A percentile compares a stretch with the other conserved stretches of the same genome.
These are phyloP conservation scores for Bryoerythrophyllum caledonicum DNA, from an alignment of 225 moss, liverwort and hornwort genomes.

Conservation along the genomic window DNA sequence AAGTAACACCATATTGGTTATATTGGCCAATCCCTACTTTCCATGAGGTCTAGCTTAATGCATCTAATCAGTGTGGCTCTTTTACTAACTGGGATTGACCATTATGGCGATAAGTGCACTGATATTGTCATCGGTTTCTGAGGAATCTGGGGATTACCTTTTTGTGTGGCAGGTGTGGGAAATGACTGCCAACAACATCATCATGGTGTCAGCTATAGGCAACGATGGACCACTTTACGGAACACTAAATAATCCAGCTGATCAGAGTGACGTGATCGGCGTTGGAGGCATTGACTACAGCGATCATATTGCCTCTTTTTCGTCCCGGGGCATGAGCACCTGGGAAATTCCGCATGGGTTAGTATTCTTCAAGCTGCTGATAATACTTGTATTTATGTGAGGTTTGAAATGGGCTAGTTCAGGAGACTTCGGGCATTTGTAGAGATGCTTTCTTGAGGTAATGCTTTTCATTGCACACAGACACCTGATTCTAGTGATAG, in stretches of 20 bases:
- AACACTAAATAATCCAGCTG: slow-evolving; percentile 86
- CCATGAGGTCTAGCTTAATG: too few species aligned
- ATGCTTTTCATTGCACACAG: not conserved
- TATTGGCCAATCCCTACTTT: too few species aligned
- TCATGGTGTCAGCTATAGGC: slow-evolving; percentile 90
- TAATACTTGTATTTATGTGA: not conserved
- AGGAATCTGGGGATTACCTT: not conserved
- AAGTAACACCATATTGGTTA: not conserved
- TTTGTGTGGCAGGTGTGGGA: slow-evolving; percentile 71
- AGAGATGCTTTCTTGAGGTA: not conserved
- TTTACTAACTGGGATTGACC: too few species aligned
- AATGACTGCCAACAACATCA: slow-evolving; percentile 95
- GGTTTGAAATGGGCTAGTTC: slow-evolving; percentile 6
- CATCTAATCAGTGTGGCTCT: too few species aligned
- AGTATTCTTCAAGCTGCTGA: slow-evolving; percentile 12
- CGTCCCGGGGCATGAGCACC: slow-evolving; percentile 90
- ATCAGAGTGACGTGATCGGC: slow-evolving; percentile 89
- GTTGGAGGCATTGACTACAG: slow-evolving; percentile 91
- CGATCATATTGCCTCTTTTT: slow-evolving; percentile 87
- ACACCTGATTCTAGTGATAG: not conserved
- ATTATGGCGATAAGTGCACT: not conserved
- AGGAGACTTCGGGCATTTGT: not conserved
- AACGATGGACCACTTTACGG: slow-evolving; percentile 90
- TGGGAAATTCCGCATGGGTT: slow-evolving; percentile 94
- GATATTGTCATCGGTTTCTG: not conserved